Evolutionary conservation across 352 stramenopile genomes (phyloP), one percentile per base, ranked within the genome.

Genomic region (Phytophthora megakarya): DNA sequence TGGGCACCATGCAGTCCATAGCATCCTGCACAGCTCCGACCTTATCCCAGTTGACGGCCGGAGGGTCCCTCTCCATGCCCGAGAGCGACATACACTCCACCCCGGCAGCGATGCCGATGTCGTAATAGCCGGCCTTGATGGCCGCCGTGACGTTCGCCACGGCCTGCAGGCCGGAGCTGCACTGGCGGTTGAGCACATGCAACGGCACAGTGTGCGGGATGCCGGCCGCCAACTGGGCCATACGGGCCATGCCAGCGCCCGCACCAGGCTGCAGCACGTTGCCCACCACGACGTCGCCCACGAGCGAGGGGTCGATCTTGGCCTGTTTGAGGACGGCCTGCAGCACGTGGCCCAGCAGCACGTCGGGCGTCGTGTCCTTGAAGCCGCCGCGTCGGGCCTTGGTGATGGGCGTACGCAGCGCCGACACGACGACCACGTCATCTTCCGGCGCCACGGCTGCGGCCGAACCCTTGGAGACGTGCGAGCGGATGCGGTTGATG

Each of bases 321-420:
- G 85, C 81, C 62, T 95, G 79, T 62, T 90, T 81, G 26, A 97
- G 61, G 25, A 97, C 80, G 7, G 86, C 88, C 65, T 81, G 65
- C 22, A 98, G 79, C 42, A 96, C 79, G 61, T 91, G 84, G 58
- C 82, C 80, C 22, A 98, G 85, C 48, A 98, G 73, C 28, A 95
- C 88, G 61, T 98, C 92, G 26, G 92, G 89, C 35, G 88, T 97
- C 12, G 89, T 97, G 73, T 97, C 88, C 78, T 97, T 97, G 72
- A 98, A 97, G 19, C 80, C 87, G 25, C 92, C 92, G 49, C 88
- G 81, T 61, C 88, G 85, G 55, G 84, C 85, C 68, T 95, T 95
- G 56, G 85, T 89, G 67, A 96, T 94, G 37, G 89, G 82, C 61
- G 89, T 97, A 65, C 89, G 88, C 18, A 89, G 65, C 15, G 88